Evolutionary conservation across 805 yeast genomes (phyloP).

Genomic region (Kregervanrija fluxuum): DNA sequence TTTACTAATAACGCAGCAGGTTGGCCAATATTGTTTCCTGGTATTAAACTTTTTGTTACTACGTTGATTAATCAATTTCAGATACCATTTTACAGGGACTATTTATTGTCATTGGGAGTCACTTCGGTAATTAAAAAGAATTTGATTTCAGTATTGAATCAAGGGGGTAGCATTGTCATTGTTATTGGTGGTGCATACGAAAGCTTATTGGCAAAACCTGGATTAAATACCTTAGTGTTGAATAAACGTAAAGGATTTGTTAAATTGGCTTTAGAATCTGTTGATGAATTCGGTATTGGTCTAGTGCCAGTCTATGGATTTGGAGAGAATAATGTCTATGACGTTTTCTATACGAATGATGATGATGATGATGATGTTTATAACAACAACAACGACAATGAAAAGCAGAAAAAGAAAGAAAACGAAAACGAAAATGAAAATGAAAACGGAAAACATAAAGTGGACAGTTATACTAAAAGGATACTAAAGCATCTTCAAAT

Average conservation of each 20-base stretch:
- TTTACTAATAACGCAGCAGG: constrained; percentile 77
- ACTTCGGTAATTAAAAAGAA: constrained; percentile 75
- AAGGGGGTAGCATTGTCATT: constrained; percentile 70
- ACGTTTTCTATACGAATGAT: constrained; percentile 29
- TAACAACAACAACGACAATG: constrained; percentile 13
- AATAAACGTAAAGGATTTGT: constrained; percentile 80
- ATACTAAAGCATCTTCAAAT: constrained; percentile 51
- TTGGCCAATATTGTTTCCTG: constrained; percentile 67
- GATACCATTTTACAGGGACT: constrained; percentile 80
- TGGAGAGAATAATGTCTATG: constrained; percentile 68
- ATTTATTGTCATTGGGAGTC: constrained; percentile 68
- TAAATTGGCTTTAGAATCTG: constrained; percentile 61
- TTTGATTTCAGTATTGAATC: constrained; percentile 51
- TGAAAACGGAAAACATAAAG: neutral
- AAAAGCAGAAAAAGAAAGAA: too few relatives aligned
- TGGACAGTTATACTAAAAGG: constrained; percentile 26
- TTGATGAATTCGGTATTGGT: constrained; percentile 48
- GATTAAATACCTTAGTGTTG: constrained; percentile 60
- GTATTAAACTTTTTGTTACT: constrained; percentile 68
- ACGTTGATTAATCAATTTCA: constrained; percentile 78
- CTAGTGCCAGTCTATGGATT: constrained; percentile 84
- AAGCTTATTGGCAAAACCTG: constrained; percentile 57
- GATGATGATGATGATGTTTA: constrained; percentile 1
- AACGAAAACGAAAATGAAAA: neutral
- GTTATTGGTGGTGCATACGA: constrained; percentile 96